Evolutionary conservation across 2,329 filamentous ascomycete species (phyloP).

Genomic region (Elsinoe ampelina): DNA sequence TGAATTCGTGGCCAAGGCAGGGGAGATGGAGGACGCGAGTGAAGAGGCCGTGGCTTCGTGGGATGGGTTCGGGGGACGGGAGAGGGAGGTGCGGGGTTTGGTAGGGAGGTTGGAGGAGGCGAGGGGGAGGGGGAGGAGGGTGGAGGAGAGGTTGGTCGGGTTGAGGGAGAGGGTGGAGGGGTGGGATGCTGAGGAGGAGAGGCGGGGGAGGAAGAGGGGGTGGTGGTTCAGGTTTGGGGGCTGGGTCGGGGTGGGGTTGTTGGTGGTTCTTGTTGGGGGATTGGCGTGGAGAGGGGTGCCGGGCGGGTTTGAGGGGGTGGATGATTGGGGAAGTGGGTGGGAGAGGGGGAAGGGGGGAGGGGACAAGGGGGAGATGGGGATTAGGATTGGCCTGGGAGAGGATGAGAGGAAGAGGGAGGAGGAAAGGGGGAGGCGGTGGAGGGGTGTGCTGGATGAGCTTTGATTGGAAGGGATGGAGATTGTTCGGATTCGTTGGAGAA

Average conservation of each 20-base stretch:
- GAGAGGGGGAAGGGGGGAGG: background rate
- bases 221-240: conserved; percentile 6
- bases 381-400: conserved; percentile 10
- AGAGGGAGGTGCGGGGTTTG: conserved; percentile 52
- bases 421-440: conserved; percentile 13
- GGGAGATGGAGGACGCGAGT: conserved; percentile 73
- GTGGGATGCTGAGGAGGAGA: conserved; percentile 60
- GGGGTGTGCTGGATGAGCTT: conserved; percentile 16
- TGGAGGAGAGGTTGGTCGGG: conserved; percentile 55
- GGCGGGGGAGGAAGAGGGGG: conserved; percentile 50
- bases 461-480: background rate
- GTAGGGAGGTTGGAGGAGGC: conserved; percentile 53
- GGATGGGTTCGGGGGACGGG: conserved; percentile 55
- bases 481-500: too few relatives aligned
- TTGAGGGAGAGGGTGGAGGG: conserved; percentile 56
- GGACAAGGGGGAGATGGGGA: conserved; percentile 12
- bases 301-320: conserved; percentile 8
- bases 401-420: conserved; percentile 7
- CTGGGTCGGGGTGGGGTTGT: background rate
- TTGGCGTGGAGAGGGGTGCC: conserved; percentile 12
- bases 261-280: conserved; percentile 6
- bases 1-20: conserved; percentile 50
- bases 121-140: conserved; percentile 48
- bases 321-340: conserved; percentile 12
- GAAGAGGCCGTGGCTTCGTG: conserved; percentile 41